These are phyloP conservation scores for Trametes coccinea DNA, from an alignment of 768 basidiomycete genomes.

Conservation along the genomic window DNA sequence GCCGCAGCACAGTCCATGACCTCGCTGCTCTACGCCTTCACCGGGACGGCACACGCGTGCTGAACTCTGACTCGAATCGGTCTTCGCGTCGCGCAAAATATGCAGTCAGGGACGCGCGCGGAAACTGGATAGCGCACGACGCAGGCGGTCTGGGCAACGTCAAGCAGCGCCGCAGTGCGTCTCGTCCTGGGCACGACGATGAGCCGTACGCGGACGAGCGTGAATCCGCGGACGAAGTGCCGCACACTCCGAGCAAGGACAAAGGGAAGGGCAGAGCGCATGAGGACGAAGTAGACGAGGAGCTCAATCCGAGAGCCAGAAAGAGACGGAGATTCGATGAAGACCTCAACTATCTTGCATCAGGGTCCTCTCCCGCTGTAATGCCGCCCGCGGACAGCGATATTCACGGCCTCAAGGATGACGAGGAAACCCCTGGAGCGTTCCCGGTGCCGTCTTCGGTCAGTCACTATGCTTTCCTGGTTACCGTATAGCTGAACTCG, in stretches of 20 bases:
- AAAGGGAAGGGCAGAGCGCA: conserved; percentile 28
- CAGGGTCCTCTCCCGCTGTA: conserved; percentile 21
- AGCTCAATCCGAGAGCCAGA: conserved; percentile 32
- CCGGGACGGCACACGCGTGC: conserved; percentile 62
- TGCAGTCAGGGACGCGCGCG: conserved; percentile 47
- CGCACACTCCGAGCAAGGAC: conserved; percentile 25
- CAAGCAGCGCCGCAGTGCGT: conserved; percentile 36
- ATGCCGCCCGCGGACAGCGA: neutral
- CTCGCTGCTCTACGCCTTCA: conserved; percentile 64
- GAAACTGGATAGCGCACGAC: conserved; percentile 68
- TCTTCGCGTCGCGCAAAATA: conserved; percentile 36
- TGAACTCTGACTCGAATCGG: conserved; percentile 40
- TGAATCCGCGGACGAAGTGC: conserved; percentile 24
- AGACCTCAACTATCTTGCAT: conserved; percentile 57
- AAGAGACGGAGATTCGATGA: conserved; percentile 48
- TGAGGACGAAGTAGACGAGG: conserved; percentile 15
- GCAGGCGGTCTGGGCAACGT: conserved; percentile 55
- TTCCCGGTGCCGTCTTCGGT: conserved; percentile 52
- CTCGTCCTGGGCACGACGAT: conserved; percentile 13
- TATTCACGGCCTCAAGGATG: neutral
- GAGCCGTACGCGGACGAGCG: conserved; percentile 30
- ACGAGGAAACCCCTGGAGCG: neutral
- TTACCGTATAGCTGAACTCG: neutral
- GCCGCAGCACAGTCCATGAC: conserved; percentile 63
- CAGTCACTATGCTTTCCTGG: conserved; percentile 23